Base-by-base conservation (phyloP, 768 basidiomycete species). In the Termitomyces sp. region DNA sequence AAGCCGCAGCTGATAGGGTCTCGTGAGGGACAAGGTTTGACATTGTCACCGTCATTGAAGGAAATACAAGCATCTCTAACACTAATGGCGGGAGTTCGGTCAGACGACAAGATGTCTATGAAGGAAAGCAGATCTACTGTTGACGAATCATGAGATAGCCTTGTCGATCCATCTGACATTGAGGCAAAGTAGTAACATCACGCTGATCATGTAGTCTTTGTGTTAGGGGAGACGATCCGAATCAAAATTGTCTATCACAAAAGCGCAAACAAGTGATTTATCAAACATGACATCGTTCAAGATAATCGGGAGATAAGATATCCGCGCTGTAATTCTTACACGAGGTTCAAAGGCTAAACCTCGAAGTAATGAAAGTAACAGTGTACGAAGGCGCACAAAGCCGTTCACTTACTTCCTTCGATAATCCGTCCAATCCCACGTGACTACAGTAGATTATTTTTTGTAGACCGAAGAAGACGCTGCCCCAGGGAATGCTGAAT, bases 221-320 rank as follows among this genome's bases (percentile, higher is more conserved):
- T 17, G 34, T 51, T 36, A 17, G 7, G 5, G 32, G 36, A 15
- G 34, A 20, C 34, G 14, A 20, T 36, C 9, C 9, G 9, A 51
- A 51, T 20, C 17, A 12, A 36, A 36, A 36, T 14, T 34, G 15
- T 51, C 25, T 25, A 14, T 5, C 5, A 7, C 29, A 49, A 45
- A 20, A 40, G 8, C 29, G 20, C 25, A 38, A 47, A 46, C 9
- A 31, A 37, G 51, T 25, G 7, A 20, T 20, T n/a, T 9, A 37
- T 46, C 8, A 2, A 25, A 34, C 43, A 46, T 36, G 14, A 34
- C 32, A 36, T 25, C 25, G n/a, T 54, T 25, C 31, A 59, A 42
- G 43, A 60, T 54, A 31, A 47, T 45, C 3, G 59, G 40, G 36
- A 14, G 45, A 60, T 60, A 60, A 42, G 53, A 60, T 36, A 42